These are phyloP conservation scores for Entonaema liquescens DNA, from an alignment of 495 filamentous ascomycete genomes.

Conservation along the genomic window DNA sequence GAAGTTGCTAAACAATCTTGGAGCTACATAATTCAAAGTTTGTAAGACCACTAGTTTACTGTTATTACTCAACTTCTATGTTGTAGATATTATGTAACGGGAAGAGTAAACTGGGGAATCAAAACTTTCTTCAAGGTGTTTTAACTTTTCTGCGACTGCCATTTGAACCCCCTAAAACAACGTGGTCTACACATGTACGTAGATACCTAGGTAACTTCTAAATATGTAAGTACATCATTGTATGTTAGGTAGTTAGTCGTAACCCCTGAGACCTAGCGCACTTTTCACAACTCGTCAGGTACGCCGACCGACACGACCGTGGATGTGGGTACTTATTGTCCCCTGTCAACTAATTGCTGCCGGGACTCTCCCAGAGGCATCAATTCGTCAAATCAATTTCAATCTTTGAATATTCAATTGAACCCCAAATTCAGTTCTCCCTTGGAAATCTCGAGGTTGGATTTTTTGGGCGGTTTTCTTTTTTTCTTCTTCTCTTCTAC, in stretches of 20 bases:
- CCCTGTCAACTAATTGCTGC: slow-evolving; percentile 5
- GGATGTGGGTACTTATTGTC: slow-evolving; percentile 14
- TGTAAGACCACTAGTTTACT: not conserved
- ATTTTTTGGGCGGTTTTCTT: slow-evolving; percentile 25
- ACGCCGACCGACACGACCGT: slow-evolving; percentile 10
- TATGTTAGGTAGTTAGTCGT: not conserved
- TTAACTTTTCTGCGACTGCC: not conserved
- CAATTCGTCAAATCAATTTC: slow-evolving; percentile 38
- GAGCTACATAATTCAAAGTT: not conserved
- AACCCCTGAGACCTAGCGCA: slow-evolving; percentile 50
- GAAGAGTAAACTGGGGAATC: not conserved
- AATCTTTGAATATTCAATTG: slow-evolving; percentile 34
- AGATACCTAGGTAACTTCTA: not conserved
- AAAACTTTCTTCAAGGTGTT: not conserved
- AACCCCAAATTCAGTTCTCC: slow-evolving; percentile 21
- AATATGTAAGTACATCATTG: not conserved
- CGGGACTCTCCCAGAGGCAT: not conserved
- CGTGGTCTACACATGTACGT: not conserved
- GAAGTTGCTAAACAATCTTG: no score
- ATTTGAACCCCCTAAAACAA: not conserved
- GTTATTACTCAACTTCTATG: not conserved
- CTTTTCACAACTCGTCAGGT: slow-evolving; percentile 47
- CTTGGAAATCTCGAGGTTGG: slow-evolving; percentile 24
- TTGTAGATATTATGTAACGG: not conserved
- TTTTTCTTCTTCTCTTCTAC: slow-evolving; percentile 7